phyloP scores from a whole-genome alignment of 106 monocot species.

The Platanthera guangdongensis region DNA sequence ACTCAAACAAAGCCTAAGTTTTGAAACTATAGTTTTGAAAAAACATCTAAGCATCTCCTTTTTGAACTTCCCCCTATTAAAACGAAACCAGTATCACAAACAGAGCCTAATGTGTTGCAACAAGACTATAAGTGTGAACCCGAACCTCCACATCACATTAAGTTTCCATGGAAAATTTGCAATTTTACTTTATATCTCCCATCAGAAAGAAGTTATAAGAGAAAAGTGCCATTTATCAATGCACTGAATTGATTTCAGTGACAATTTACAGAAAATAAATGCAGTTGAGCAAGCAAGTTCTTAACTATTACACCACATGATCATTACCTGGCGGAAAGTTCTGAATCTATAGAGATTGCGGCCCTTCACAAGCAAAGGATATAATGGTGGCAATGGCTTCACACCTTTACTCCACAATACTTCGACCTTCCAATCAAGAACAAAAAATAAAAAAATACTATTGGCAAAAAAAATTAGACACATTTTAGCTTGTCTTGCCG shows the following conservation, averaged over 20 bases:
- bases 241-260: not conserved
- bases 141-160: not conserved
- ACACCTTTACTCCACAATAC: slow-evolving; percentile 61
- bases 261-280: not conserved
- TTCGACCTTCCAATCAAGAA: slow-evolving; percentile 41
- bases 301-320: too few species aligned
- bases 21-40: too few species aligned
- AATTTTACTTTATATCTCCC: not conserved
- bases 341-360: slow-evolving; percentile 63
- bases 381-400: slow-evolving; percentile 34
- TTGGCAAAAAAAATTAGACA: not conserved
- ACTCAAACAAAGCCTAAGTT: too few species aligned
- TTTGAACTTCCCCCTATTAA: too few species aligned
- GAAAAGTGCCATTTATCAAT: not conserved
- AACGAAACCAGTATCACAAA: too few species aligned
- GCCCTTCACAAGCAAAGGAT: slow-evolving; percentile 74
- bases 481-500: slow-evolving; percentile 24
- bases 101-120: too few species aligned
- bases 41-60: too few species aligned
- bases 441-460: not conserved
- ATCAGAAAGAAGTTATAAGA: not conserved
- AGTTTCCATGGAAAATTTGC: not conserved
- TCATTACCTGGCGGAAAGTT: slow-evolving; percentile 61
- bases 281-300: not conserved
- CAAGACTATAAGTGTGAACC: not conserved